Conservation (phyloP, 495 filamentous ascomycete species). For the Aspergillus conjunctus region DNA sequence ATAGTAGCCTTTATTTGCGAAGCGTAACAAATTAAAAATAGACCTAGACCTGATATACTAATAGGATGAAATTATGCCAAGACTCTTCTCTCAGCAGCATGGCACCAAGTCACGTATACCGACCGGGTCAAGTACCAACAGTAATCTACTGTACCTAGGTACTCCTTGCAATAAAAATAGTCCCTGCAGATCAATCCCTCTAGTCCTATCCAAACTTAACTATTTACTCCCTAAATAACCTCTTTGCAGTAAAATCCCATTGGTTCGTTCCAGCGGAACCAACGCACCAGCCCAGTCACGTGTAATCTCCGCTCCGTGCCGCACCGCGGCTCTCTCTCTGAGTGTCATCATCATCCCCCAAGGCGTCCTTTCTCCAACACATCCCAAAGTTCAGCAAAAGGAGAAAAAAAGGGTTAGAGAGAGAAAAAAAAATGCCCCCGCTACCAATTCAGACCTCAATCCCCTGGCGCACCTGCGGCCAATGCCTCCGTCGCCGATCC, state of each 20-base stretch:
- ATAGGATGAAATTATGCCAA: no score
- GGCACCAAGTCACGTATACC: no score
- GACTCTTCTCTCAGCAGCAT: no score
- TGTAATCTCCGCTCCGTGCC: background rate
- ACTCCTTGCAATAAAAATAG: no score
- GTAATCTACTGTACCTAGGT: no score
- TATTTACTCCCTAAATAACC: no score
- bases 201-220: no score
- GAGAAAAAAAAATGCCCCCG: conserved; percentile 5
- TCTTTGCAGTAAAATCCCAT: no score
- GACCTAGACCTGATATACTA: no score
- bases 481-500: conserved; percentile 35
- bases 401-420: background rate
- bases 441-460: conserved; percentile 24
- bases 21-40: background rate
- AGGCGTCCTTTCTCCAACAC: conserved; percentile 4
- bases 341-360: background rate
- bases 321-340: background rate
- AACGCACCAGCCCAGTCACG: conserved; percentile 11
- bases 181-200: no score
- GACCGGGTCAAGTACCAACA: no score
- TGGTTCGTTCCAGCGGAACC: background rate
- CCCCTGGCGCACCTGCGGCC: conserved; percentile 38
- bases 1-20: background rate
- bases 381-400: background rate